Evolutionary conservation across 202 grass and related monocot genomes (phyloP), one percentile per base, ranked within the genome.

Genomic region (Zoysia matrella): DNA sequence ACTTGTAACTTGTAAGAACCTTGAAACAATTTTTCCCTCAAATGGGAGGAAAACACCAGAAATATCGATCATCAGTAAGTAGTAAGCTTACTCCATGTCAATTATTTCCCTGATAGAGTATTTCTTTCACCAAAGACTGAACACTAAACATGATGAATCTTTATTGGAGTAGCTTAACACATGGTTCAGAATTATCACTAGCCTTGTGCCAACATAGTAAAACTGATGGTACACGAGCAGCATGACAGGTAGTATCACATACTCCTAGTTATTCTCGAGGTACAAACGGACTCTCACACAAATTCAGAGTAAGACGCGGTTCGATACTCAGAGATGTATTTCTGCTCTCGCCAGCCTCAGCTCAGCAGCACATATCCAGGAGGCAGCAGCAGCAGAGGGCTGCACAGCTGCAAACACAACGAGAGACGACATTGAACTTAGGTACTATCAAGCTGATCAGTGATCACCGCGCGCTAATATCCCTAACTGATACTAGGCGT

Each of bases 351-450:
- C 13, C 8, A 7, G 61, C 39, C 66, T 67, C 51, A 86, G 78
- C 80, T 36, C 30, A 36, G 30, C 30, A 89, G 78, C 73, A 86
- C 78, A 78, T 78, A 52, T 86, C 87, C 61, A 89, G 72, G 73
- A 89, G 55, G 78, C 83, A 89, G 15, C 87, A 86, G 47, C 83
- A 89, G 78, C 78, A 74, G 40, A 89, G 54, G 52, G 87, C 83
- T 2, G 87, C 87, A 42, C 87, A 85, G 46, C 87, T 89, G 83
- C 54, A 89, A 69, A 60, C 2, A 30, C 43, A 81, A 4, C 49
- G 10, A 49, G 11, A 62, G 60, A 62, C 52, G 52, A 1, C 52
- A 14, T 2, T 58, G 14, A 58, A 58, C 46, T 58, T 16, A 58
- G 57, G n/a, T 56, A 6, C 4, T 47, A 47, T 47, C 46, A 3